Evolutionary conservation across 2,329 filamentous ascomycete species (phyloP).

Genomic region (Aspergillus brunneoviolaceus): DNA sequence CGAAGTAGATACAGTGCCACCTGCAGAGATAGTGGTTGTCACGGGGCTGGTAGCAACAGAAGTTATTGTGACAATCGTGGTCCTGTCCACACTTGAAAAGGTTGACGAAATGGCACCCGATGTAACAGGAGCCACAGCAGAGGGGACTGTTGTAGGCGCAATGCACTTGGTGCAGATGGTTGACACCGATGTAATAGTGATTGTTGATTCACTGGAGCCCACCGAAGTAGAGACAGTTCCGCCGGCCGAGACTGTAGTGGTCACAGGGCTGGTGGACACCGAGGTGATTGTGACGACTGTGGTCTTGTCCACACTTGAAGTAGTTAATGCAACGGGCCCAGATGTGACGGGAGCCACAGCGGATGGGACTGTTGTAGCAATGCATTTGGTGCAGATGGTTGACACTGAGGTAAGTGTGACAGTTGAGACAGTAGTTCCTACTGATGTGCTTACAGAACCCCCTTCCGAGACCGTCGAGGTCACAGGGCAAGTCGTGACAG

Average conservation of each 20-base stretch:
- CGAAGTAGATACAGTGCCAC: constrained; percentile 3
- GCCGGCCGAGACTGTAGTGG: constrained; percentile 8
- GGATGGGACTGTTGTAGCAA: constrained; percentile 5
- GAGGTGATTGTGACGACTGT: constrained; percentile 18
- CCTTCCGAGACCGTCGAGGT: constrained; percentile 39
- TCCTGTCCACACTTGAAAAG: background rate
- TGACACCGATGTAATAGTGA: constrained; percentile 10
- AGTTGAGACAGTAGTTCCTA: constrained; percentile 59
- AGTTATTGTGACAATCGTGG: constrained; percentile 16
- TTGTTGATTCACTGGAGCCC: constrained; percentile 9
- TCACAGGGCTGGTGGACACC: constrained; percentile 14
- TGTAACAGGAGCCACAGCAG: background rate
- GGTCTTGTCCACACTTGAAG: background rate
- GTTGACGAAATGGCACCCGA: background rate
- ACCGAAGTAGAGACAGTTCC: constrained; percentile 7
- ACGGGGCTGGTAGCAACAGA: constrained; percentile 16
- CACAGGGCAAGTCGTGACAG: constrained; percentile 4
- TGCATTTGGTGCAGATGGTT: constrained; percentile 25
- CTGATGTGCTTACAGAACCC: constrained; percentile 51
- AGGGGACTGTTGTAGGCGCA: background rate
- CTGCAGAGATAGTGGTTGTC: constrained; percentile 10
- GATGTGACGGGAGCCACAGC: constrained; percentile 8
- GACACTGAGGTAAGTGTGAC: constrained; percentile 30
- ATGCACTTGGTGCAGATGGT: constrained; percentile 4
- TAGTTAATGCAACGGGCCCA: background rate